Evolutionary conservation across 106 monocot species (phyloP).

Genomic region (Allium cepa): DNA sequence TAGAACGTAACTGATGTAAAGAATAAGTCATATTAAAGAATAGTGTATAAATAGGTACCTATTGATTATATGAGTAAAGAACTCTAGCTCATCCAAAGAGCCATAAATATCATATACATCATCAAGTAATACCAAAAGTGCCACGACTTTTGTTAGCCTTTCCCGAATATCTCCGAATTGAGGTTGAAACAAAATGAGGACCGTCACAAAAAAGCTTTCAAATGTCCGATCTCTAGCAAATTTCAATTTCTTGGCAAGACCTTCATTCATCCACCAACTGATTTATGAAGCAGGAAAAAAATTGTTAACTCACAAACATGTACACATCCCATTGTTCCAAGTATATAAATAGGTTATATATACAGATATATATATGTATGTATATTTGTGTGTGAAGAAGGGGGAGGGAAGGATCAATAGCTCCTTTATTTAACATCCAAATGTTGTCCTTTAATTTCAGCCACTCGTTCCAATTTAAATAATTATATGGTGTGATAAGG

Average conservation of each 20-base stretch:
- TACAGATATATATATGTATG: too few species aligned
- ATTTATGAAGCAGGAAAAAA: background rate
- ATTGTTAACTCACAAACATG: background rate
- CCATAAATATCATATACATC: constrained; percentile 43
- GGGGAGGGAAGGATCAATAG: background rate
- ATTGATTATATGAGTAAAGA: constrained; percentile 27
- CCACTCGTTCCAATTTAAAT: too few species aligned
- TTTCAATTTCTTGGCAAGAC: constrained; percentile 19
- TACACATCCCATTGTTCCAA: too few species aligned
- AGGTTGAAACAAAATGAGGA: constrained; percentile 20
- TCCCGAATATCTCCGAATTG: constrained; percentile 17
- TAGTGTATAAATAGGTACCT: constrained; percentile 11
- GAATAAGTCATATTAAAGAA: background rate
- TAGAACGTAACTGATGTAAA: background rate
- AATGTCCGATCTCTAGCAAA: constrained; percentile 38
- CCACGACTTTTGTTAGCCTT: constrained; percentile 16
- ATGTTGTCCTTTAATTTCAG: too few species aligned
- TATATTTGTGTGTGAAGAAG: too few species aligned
- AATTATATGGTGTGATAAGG: too few species aligned
- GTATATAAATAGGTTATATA: too few species aligned
- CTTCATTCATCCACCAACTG: background rate
- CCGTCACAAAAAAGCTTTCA: background rate
- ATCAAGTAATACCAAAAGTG: constrained; percentile 22
- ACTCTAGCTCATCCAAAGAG: constrained; percentile 34
- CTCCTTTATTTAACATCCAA: too few species aligned